Evolutionary conservation across 257 asterid genomes (phyloP), one percentile per base, ranked within the genome.

Genomic region (Penstemon newberryi): DNA sequence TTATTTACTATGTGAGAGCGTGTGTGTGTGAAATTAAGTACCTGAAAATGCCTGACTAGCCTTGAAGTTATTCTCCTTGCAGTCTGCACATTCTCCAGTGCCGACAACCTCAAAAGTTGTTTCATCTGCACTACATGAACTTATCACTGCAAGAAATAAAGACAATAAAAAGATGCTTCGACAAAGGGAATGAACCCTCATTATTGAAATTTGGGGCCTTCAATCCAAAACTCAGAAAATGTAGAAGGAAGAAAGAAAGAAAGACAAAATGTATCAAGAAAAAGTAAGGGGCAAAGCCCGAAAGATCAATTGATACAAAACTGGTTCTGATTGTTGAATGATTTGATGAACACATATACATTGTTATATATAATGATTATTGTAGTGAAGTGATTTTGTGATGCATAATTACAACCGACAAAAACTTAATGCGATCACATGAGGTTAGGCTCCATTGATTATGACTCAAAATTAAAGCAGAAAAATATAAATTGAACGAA

Each of bases 391-490:
- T 44, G 19, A 12, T 44, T 4, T 64, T 40, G 66, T 66, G 79
- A 63, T 63, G 64, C 61, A 12, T 65, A 40, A 62, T 73, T 64
- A 76, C 47, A 25, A 71, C 91, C 87, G 87, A 80, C 86, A 80
- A 67, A 59, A 60, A 71, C 74, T 86, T 81, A 82, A 84, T 84
- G 80, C 39, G 70, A 70, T 89, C 96, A 85, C 98, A 85, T 84
- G 95, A 80, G 85, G 75, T 84, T 77, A 79, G 96, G 96, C 79
- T 79, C 86, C 88, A 70, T 61, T 63, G 79, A 73, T 62, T 77
- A 64, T 70, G 77, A 77, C 77, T 56, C 50, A 13, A 55, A 63
- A 68, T 42, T 45, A 41, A 58, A 45, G 47, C 25, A 4, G 56
- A 7, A 5, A 45, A 25, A 65, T 40, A 51, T 15, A 51, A 53